Evolutionary conservation across 1,284 basidiomycete species (phyloP).

Genomic region (Ceratobasidium papillatum): DNA sequence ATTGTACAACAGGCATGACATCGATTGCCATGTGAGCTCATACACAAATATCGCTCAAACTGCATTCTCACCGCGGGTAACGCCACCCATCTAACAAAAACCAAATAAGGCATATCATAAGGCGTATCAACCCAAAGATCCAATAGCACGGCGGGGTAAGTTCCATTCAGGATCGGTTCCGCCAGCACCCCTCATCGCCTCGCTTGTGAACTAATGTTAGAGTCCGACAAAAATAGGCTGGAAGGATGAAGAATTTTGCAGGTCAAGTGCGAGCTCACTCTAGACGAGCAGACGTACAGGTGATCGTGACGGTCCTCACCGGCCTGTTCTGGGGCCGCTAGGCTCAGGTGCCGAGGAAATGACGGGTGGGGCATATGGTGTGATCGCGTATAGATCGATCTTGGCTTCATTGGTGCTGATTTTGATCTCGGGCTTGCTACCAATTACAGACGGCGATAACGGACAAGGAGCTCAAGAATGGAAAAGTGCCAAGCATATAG

Average conservation of each 20-base stretch:
- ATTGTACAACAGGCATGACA: no score
- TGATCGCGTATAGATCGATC: background rate
- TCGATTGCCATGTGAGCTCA: no score
- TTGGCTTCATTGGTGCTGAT: slow-evolving; percentile 4
- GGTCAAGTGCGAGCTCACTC: background rate
- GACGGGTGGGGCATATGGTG: slow-evolving; percentile 4
- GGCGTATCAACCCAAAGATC: background rate
- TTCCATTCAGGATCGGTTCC: background rate
- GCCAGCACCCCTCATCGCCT: background rate
- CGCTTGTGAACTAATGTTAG: slow-evolving; percentile 14
- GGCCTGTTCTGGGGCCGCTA: background rate
- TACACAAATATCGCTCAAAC: no score
- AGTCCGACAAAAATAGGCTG: background rate
- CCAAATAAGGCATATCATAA: background rate
- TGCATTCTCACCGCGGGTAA: background rate
- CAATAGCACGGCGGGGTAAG: background rate
- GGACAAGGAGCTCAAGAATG: background rate
- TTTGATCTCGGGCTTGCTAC: slow-evolving; percentile 5
- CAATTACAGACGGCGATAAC: slow-evolving; percentile 8
- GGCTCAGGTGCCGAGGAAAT: background rate
- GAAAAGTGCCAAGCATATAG: background rate
- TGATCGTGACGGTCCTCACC: background rate
- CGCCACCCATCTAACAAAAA: background rate
- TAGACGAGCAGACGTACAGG: background rate
- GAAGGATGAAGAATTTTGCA: background rate